Evolutionary conservation across 805 yeast genomes (phyloP), one percentile per base, ranked within the genome.

Genomic region (Hanseniaspora clermontiae): DNA sequence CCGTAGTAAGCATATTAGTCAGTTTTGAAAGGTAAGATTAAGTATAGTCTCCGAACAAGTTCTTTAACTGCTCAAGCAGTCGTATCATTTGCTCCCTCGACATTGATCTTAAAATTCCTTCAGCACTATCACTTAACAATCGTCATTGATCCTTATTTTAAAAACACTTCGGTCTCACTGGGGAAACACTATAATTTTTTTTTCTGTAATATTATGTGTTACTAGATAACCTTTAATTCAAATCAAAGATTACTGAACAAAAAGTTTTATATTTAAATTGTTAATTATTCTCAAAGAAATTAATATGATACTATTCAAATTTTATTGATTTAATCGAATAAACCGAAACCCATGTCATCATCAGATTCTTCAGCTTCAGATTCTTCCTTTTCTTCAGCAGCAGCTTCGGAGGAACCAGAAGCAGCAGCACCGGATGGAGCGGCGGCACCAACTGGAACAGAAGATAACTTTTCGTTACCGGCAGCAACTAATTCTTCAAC

Each of bases 371-470:
- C 81, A 66, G 70, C 83, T 66, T 75, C 88, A 68, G 75, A 83
- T 64, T 72, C 87, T 66, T 74, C 93, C 60, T 72, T 93, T 60
- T 74, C 95, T 59, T 75, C 93, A 64, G 78, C 85, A 63, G 80
- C 83, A 63, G 74, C 82, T 72, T 75, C 86, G 69, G 79, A 83
- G 68, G 83, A 83, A 67, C 84, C 80, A 65, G 85, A 83, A 70
- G 79, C 80, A 70, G 78, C 80, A 70, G 81, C 77, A 67, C 84
- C 74, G 66, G 93, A 76, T 70, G 88, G 81, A 74, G 93, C 95
- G 74, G 96, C 93, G 78, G 95, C 97, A 75, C 96, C 97, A 70
- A 96, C 69, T 76, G 97, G 97, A 65, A 91, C 95, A 66, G 97
- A 83, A 67, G 97, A 95, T 73, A 93, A 87, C 82, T 93, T 93